Evolutionary conservation across 2,329 filamentous ascomycete genomes (phyloP).

Genomic region (Hortaea sp.): DNA sequence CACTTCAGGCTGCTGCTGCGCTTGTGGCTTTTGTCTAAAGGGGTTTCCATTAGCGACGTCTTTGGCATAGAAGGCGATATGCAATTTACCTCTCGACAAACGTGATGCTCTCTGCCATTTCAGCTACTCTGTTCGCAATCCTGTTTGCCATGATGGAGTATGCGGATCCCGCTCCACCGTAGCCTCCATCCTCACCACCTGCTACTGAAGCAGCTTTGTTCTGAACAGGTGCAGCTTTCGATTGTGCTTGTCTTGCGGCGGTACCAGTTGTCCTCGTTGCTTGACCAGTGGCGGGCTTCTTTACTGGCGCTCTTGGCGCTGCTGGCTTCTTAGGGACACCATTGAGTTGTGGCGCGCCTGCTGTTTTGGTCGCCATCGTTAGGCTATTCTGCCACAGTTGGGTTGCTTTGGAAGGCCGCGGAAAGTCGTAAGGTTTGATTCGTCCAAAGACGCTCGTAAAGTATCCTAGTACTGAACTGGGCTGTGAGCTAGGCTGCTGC

Average conservation of each 20-base stretch:
- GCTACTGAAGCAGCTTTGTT: conserved; percentile 27
- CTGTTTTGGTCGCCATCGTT: conserved; percentile 2
- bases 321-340: conserved; percentile 16
- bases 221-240: conserved; percentile 14
- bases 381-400: too few relatives aligned
- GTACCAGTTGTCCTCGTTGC: conserved; percentile 1
- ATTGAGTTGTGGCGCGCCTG: conserved; percentile 10
- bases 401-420: too few relatives aligned
- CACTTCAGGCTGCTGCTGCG: conserved; percentile 12
- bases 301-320: conserved; percentile 10
- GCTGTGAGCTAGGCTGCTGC: too few relatives aligned
- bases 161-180: conserved; percentile 29
- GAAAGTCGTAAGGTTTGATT: too few relatives aligned
- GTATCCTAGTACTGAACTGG: too few relatives aligned
- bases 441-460: too few relatives aligned
- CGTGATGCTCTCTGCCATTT: conserved; percentile 44
- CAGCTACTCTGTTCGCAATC: conserved; percentile 41
- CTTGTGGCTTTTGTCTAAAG: conserved; percentile 16
- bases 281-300: conserved; percentile 10
- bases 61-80: neutral
- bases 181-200: conserved; percentile 16
- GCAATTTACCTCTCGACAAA: conserved; percentile 35
- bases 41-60: conserved; percentile 1
- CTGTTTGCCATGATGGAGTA: conserved; percentile 42
- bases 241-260: conserved; percentile 5